A percentile compares a stretch with the other conserved stretches of the same genome.
Conservation (phyloP, 2,329 filamentous ascomycete species). For the Penicillium occitanis region DNA sequence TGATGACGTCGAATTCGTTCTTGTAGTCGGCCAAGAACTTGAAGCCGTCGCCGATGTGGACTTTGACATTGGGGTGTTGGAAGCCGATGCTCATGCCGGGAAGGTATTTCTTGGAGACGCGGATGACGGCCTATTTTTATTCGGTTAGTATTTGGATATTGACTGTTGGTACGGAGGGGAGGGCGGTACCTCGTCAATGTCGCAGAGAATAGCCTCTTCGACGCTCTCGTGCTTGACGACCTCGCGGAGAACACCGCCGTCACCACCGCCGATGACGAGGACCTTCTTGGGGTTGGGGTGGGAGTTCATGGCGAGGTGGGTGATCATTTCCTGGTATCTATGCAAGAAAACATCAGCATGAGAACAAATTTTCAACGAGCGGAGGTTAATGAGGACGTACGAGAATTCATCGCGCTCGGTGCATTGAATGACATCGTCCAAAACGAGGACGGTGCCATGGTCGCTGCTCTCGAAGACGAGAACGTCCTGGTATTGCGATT, state of each 20-base stretch:
- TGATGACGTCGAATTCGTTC: conserved; percentile 98
- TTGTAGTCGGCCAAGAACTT: conserved; percentile 97
- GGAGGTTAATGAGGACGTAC: conserved; percentile 37
- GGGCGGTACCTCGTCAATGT: conserved; percentile 80
- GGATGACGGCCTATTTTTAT: conserved; percentile 73
- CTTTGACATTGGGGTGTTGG: conserved; percentile 88
- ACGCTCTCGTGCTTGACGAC: conserved; percentile 98
- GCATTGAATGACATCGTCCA: conserved; percentile 99
- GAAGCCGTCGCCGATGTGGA: conserved; percentile 95
- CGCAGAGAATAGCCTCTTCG: conserved; percentile 93
- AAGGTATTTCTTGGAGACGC: conserved; percentile 96
- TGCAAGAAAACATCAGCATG: neutral
- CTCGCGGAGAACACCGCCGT: conserved; percentile 96
- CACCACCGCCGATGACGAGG: conserved; percentile 94
- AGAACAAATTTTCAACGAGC: too few relatives aligned
- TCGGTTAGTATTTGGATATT: neutral
- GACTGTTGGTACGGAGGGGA: neutral
- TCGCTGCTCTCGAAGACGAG: conserved; percentile 98
- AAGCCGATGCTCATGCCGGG: conserved; percentile 91
- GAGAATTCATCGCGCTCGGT: conserved; percentile 99
- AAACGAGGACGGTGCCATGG: conserved; percentile 91
- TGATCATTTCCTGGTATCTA: conserved; percentile 99
- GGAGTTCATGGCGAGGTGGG: conserved; percentile 95
- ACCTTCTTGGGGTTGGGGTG: conserved; percentile 99
- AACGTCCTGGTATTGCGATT: conserved; percentile 98